phyloP scores from a whole-genome alignment of 805 yeast species.

The Nakazawaea ernobii region DNA sequence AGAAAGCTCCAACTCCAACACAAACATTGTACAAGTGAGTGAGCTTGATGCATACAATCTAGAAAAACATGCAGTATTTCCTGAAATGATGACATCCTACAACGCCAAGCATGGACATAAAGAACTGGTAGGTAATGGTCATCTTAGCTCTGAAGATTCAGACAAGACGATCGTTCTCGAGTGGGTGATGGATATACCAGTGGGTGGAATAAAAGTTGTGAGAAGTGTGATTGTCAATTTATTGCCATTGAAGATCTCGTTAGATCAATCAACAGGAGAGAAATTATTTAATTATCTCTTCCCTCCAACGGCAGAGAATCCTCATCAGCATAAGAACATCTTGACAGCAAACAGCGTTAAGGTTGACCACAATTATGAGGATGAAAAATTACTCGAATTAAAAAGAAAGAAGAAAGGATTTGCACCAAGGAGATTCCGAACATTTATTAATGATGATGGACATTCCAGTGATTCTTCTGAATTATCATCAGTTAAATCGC shows the following conservation, averaged over 20 bases:
- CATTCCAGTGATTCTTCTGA: neutral
- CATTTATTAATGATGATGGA: neutral
- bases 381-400: slow-evolving; percentile 21
- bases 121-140: slow-evolving; percentile 11
- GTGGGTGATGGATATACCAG: slow-evolving; percentile 82
- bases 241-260: slow-evolving; percentile 62
- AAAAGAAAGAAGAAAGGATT: neutral
- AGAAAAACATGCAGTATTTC: slow-evolving; percentile 50
- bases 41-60: slow-evolving; percentile 68
- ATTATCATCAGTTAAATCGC: neutral
- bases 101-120: slow-evolving; percentile 12
- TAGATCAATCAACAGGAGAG: slow-evolving; percentile 68
- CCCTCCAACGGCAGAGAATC: slow-evolving; percentile 33
- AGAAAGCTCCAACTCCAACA: slow-evolving; percentile 59
- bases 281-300: slow-evolving; percentile 64
- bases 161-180: slow-evolving; percentile 35
- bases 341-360: slow-evolving; percentile 10
- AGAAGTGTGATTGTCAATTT: slow-evolving; percentile 54
- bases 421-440: neutral
- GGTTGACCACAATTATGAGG: slow-evolving; percentile 21
- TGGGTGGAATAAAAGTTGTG: slow-evolving; percentile 88
- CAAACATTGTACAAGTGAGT: slow-evolving; percentile 52
- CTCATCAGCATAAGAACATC: slow-evolving; percentile 4
- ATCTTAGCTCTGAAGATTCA: slow-evolving; percentile 13
- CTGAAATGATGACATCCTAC: slow-evolving; percentile 63